Evolutionary conservation across 176 grass and related monocot species (phyloP).

Genomic region (Musa acuminata): DNA sequence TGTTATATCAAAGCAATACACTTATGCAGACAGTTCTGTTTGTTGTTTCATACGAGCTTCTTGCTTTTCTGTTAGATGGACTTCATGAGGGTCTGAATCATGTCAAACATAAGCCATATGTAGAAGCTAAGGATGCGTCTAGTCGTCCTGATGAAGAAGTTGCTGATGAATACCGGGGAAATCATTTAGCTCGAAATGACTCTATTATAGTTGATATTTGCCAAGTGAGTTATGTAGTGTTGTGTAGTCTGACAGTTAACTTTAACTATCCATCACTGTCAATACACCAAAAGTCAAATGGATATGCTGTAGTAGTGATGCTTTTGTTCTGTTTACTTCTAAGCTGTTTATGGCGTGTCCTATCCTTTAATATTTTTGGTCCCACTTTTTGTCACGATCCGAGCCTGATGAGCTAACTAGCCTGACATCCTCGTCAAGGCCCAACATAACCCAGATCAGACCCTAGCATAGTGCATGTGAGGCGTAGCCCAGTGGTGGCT

Average conservation of each 20-base stretch:
- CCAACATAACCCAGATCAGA: no score
- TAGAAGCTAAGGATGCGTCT: slow-evolving; percentile 84
- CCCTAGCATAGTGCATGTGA: no score
- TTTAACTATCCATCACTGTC: neutral
- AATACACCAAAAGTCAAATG: neutral
- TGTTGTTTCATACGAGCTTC: slow-evolving; percentile 53
- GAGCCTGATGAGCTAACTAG: no score
- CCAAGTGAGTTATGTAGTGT: slow-evolving; percentile 51
- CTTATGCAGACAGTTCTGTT: slow-evolving; percentile 7
- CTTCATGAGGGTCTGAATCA: slow-evolving; percentile 95
- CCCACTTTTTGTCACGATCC: neutral
- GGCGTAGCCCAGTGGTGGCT: no score
- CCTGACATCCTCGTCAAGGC: no score
- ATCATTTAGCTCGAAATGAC: slow-evolving; percentile 89
- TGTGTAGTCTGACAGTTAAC: no score
- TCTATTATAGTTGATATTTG: slow-evolving; percentile 91
- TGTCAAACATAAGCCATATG: slow-evolving; percentile 86
- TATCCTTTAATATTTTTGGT: neutral
- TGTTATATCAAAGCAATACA: neutral
- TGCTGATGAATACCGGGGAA: slow-evolving; percentile 90
- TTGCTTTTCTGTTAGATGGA: slow-evolving; percentile 96
- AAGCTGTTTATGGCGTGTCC: neutral
- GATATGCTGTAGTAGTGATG: neutral
- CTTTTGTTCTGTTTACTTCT: neutral
- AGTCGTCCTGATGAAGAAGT: slow-evolving; percentile 72